Conservation (phyloP, 2,329 filamentous ascomycete genomes). For the Ophiosphaerella herpotricha region DNA sequence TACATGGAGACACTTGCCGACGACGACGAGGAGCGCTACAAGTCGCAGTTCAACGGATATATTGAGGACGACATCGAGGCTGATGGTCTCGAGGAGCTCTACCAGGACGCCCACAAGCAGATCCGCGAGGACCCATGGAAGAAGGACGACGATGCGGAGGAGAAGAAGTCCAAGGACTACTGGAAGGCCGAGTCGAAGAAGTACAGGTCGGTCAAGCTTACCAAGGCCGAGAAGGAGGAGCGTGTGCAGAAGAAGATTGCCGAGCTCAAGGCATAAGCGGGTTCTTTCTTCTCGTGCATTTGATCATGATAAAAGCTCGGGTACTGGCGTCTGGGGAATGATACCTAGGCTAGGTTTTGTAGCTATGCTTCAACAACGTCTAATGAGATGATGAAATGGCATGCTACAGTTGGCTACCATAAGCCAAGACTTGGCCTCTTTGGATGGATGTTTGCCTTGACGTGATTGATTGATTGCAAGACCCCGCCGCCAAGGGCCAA, state of each 20-base stretch:
- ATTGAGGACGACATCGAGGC: slow-evolving; percentile 96
- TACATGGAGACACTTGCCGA: slow-evolving; percentile 99
- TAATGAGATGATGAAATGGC: slow-evolving; percentile 38
- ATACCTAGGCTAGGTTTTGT: slow-evolving; percentile 35
- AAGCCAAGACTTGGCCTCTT: slow-evolving; percentile 12
- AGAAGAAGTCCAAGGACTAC: slow-evolving; percentile 97
- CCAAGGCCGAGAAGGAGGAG: slow-evolving; percentile 80
- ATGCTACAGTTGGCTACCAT: slow-evolving; percentile 28
- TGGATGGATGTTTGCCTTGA: not conserved
- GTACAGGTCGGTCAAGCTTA: slow-evolving; percentile 77
- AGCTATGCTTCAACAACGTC: slow-evolving; percentile 37
- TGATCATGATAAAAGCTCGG: slow-evolving; percentile 42
- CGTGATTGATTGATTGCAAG: not conserved
- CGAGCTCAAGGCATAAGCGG: slow-evolving; percentile 64
- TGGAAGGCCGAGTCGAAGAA: slow-evolving; percentile 96
- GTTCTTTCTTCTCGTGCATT: slow-evolving; percentile 19
- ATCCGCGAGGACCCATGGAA: slow-evolving; percentile 99
- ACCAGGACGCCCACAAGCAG: slow-evolving; percentile 89
- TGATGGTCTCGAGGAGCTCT: slow-evolving; percentile 95
- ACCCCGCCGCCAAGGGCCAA: too few species aligned
- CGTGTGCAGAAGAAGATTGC: slow-evolving; percentile 91
- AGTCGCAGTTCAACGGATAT: slow-evolving; percentile 97
- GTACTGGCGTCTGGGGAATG: slow-evolving; percentile 41
- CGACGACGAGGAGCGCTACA: slow-evolving; percentile 99
- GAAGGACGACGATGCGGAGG: slow-evolving; percentile 73